phyloP scores from a whole-genome alignment of 1,284 basidiomycete species.

The Trichosporon ovoides region DNA sequence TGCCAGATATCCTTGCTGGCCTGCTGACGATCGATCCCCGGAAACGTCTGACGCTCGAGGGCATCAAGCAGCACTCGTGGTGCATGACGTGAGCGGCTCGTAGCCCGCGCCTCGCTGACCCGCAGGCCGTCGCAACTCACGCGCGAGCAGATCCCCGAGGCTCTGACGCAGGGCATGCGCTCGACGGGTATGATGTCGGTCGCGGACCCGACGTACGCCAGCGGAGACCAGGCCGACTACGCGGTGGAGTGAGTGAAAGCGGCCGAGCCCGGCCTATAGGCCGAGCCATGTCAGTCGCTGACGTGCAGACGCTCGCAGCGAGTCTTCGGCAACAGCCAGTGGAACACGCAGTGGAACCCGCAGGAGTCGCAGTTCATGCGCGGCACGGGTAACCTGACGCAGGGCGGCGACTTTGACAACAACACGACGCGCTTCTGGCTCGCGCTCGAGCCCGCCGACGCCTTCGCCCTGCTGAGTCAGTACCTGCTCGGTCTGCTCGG shows the following conservation, averaged over 20 bases:
- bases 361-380: slow-evolving; percentile 48
- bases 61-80: slow-evolving; percentile 74
- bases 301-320: slow-evolving; percentile 33
- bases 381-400: slow-evolving; percentile 45
- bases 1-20: slow-evolving; percentile 62
- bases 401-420: slow-evolving; percentile 40
- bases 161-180: slow-evolving; percentile 63
- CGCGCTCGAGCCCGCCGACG: slow-evolving; percentile 24
- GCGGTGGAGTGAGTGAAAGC: slow-evolving; percentile 27
- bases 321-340: slow-evolving; percentile 34
- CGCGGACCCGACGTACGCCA: slow-evolving; percentile 55
- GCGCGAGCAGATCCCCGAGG: slow-evolving; percentile 60
- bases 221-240: slow-evolving; percentile 34
- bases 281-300: not conserved
- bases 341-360: slow-evolving; percentile 35
- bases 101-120: not conserved
- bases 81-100: slow-evolving; percentile 57
- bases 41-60: slow-evolving; percentile 63
- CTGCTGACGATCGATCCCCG: slow-evolving; percentile 70
- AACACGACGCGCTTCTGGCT: slow-evolving; percentile 46
- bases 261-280: not conserved
- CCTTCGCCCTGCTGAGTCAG: slow-evolving; percentile 27
- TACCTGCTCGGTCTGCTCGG: slow-evolving; percentile 25
- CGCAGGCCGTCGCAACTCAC: slow-evolving; percentile 54
- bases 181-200: slow-evolving; percentile 61